Base-by-base conservation (phyloP, 768 basidiomycete genomes). In the Mycena epipterygia region DNA sequence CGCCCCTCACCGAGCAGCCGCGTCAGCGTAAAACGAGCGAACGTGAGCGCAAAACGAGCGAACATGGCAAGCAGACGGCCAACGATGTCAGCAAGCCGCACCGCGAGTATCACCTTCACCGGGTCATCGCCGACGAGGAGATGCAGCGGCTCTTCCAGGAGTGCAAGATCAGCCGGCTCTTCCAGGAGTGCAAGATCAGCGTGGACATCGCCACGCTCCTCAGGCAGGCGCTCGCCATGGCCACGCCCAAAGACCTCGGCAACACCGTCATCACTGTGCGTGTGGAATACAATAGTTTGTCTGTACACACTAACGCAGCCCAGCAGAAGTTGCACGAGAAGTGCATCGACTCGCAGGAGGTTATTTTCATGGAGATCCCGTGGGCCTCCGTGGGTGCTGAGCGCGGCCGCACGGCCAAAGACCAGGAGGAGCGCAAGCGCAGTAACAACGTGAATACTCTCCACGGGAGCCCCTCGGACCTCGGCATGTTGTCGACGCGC, bases 341-440 rank as follows among this genome's bases (percentile, higher is more conserved):
- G 76, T 96, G 95, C 77, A 86, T 89, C 32, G 85, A 88, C 3
- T 95, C 94, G 3, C 94, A 95, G 79, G 95, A 96, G 69, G 86
- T 96, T 14, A 89, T 97, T 32, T 91, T 85, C 71, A 90, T 91
- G 14, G 95, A 97, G 80, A 95, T 98, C 74, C 90, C 93, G 12
- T 97, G 96, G 96, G 96, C 96, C 5, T 88, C 90, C 25, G 91
- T 95, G 1, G 88, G 91, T 16, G 95, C 95, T 1, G 92, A 93
- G 73, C 89, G 89, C 39, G 65, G 67, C 25, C 53, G 71, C 7
- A 66, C 19, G 17, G 55, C 61, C 16, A 68, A 56, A 27, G 67
- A 68, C 27, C 46, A 39, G 52, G 49, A 64, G 51, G 67, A 51
- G 41, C 75, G 23, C 6, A n/a, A n/a, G n/a, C n/a, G n/a, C n/a